Conservation (phyloP, 331 rosid species). For the Pyrus hybrid region DNA sequence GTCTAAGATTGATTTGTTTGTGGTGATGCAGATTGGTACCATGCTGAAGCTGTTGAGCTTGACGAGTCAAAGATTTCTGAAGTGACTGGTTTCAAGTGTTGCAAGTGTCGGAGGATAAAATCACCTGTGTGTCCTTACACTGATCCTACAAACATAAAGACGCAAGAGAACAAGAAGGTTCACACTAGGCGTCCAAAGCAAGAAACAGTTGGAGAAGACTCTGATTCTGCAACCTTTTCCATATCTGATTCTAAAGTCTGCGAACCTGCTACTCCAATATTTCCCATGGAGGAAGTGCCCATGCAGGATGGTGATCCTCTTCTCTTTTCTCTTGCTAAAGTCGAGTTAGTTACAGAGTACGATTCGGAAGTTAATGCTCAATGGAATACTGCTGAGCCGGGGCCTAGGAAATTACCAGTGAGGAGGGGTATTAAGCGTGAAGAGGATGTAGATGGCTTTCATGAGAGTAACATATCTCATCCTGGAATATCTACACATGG, state of each 20-base stretch:
- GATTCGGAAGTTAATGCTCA: slow-evolving; percentile 39
- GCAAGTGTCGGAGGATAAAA: slow-evolving; percentile 88
- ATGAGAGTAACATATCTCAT: slow-evolving; percentile 21
- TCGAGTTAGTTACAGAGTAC: slow-evolving; percentile 54
- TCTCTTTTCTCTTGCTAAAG: slow-evolving; percentile 56
- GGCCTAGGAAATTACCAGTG: slow-evolving; percentile 68
- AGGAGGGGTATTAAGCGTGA: slow-evolving; percentile 69
- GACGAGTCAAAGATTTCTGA: slow-evolving; percentile 62
- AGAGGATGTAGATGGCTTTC: slow-evolving; percentile 48
- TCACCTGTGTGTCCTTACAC: slow-evolving; percentile 79
- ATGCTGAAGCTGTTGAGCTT: slow-evolving; percentile 86
- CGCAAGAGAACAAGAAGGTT: slow-evolving; percentile 37
- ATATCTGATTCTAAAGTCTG: slow-evolving; percentile 32
- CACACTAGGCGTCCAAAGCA: slow-evolving; percentile 32
- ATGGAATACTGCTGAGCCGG: slow-evolving; percentile 44
- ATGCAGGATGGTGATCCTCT: too few relatives aligned
- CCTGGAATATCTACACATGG: slow-evolving; percentile 19
- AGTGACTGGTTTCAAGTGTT: slow-evolving; percentile 82
- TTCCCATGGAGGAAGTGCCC: slow-evolving; percentile 35
- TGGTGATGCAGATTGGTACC: slow-evolving; percentile 80
- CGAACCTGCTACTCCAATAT: slow-evolving; percentile 51
- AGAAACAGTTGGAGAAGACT: slow-evolving; percentile 38
- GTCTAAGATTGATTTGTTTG: not conserved
- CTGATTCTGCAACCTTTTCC: slow-evolving; percentile 42
- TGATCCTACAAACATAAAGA: slow-evolving; percentile 26